Percentiles rank a stretch among this genome's conserved stretches.
Evolutionary conservation across 257 asterid genomes (phyloP).

Genomic region (Henckelia pumila): DNA sequence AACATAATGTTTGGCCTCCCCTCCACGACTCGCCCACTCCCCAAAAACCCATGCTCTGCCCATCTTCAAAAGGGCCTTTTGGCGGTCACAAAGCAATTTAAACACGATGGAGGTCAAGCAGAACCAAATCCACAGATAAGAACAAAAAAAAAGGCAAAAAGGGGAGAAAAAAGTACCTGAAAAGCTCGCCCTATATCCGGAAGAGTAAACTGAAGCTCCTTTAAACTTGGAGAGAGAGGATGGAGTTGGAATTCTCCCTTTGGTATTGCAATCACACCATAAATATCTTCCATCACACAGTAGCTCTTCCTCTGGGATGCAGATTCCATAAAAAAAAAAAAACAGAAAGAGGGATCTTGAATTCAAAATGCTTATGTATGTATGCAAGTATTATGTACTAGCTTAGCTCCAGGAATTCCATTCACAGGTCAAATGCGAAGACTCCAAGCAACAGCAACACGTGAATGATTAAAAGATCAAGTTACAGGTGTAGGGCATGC

Average conservation of each 20-base stretch:
- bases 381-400: no score
- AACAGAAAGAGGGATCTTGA: background rate
- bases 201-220: conserved; percentile 29
- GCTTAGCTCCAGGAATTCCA: background rate
- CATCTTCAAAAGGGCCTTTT: background rate
- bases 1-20: background rate
- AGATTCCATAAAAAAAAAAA: conserved; percentile 27
- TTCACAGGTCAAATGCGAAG: background rate
- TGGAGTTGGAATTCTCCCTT: conserved; percentile 49
- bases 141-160: conserved; percentile 5
- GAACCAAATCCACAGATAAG: background rate
- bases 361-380: conserved; percentile 19
- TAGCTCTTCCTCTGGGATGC: conserved; percentile 56
- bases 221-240: conserved; percentile 24
- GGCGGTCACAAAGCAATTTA: no score
- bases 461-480: conserved; percentile 12
- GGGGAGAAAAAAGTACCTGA: conserved; percentile 29
- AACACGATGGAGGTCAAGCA: background rate
- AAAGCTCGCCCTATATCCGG: conserved; percentile 52
- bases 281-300: conserved; percentile 48
- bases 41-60: background rate
- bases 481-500: background rate
- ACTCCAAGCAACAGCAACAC: conserved; percentile 9
- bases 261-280: conserved; percentile 43
- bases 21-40: background rate